Conservation (phyloP, 192 early-diverging fungal species). For the Spinellus fusiger region DNA sequence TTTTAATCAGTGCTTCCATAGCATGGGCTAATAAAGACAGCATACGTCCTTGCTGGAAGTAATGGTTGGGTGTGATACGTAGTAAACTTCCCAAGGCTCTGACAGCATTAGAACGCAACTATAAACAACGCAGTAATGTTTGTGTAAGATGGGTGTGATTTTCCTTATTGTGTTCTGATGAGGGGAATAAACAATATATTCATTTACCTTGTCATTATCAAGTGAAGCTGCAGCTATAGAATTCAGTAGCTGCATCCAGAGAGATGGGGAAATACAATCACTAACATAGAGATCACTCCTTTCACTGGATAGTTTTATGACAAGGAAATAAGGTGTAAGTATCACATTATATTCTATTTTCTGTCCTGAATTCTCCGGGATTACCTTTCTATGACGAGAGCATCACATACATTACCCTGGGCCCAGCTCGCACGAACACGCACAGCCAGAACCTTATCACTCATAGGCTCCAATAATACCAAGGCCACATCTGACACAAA, state of each 20-base stretch:
- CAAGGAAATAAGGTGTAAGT: not conserved
- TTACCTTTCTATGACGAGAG: slow-evolving; percentile 37
- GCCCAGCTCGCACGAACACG: slow-evolving; percentile 71
- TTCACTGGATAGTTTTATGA: too few relatives aligned
- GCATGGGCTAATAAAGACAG: slow-evolving; percentile 40
- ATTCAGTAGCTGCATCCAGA: slow-evolving; percentile 39
- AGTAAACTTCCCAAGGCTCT: slow-evolving; percentile 62
- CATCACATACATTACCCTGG: slow-evolving; percentile 67
- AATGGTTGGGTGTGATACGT: slow-evolving; percentile 41
- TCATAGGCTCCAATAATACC: slow-evolving; percentile 40
- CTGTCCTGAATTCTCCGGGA: not conserved
- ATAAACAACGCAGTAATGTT: slow-evolving; percentile 3
- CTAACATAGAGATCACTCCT: slow-evolving; percentile 18
- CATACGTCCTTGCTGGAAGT: slow-evolving; percentile 38
- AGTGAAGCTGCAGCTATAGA: slow-evolving; percentile 43
- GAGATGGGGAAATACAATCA: slow-evolving; percentile 37
- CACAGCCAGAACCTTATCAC: slow-evolving; percentile 52
- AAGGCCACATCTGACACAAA: slow-evolving; percentile 53
- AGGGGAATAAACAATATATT: too few relatives aligned
- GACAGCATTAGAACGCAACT: slow-evolving; percentile 68
- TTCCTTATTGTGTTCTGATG: not conserved
- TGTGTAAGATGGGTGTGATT: slow-evolving; percentile 1
- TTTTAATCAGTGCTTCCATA: slow-evolving; percentile 44
- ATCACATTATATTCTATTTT: slow-evolving; percentile 1
- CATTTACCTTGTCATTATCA: slow-evolving; percentile 73